Evolutionary conservation across 2,329 filamentous ascomycete species (phyloP).

Genomic region (Knufia fluminis): DNA sequence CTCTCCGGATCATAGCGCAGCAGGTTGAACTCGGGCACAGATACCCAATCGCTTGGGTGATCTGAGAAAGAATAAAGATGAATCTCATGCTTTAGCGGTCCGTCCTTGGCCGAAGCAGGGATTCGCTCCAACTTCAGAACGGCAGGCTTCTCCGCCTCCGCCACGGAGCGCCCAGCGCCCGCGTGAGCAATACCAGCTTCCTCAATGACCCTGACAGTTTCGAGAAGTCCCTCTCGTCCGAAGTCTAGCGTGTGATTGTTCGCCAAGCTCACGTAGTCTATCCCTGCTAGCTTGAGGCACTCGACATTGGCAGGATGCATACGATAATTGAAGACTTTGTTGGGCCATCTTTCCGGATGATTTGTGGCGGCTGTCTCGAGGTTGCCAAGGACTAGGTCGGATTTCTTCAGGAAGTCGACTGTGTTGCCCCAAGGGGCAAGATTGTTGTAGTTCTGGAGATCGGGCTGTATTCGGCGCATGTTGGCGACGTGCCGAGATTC

Average conservation of each 20-base stretch:
- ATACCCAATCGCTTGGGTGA: slow-evolving; percentile 29
- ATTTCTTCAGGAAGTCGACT: slow-evolving; percentile 26
- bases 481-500: slow-evolving; percentile 22
- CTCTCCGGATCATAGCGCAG: slow-evolving; percentile 28
- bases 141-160: slow-evolving; percentile 26
- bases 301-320: slow-evolving; percentile 32
- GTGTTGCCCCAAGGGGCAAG: slow-evolving; percentile 30
- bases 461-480: slow-evolving; percentile 13
- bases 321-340: slow-evolving; percentile 34
- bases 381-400: slow-evolving; percentile 32
- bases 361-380: slow-evolving; percentile 33
- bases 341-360: slow-evolving; percentile 27
- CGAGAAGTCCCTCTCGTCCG: slow-evolving; percentile 27
- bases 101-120: background rate
- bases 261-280: slow-evolving; percentile 30
- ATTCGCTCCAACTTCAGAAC: slow-evolving; percentile 19
- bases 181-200: slow-evolving; percentile 25
- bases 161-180: slow-evolving; percentile 26
- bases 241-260: slow-evolving; percentile 36
- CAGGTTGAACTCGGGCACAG: slow-evolving; percentile 29
- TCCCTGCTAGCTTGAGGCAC: slow-evolving; percentile 25
- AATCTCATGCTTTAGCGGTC: slow-evolving; percentile 18
- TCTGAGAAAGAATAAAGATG: slow-evolving; percentile 32
- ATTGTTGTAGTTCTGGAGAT: slow-evolving; percentile 23
- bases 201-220: slow-evolving; percentile 28